phyloP scores from a whole-genome alignment of 768 basidiomycete genomes.

The Leucocoprinus sp. region DNA sequence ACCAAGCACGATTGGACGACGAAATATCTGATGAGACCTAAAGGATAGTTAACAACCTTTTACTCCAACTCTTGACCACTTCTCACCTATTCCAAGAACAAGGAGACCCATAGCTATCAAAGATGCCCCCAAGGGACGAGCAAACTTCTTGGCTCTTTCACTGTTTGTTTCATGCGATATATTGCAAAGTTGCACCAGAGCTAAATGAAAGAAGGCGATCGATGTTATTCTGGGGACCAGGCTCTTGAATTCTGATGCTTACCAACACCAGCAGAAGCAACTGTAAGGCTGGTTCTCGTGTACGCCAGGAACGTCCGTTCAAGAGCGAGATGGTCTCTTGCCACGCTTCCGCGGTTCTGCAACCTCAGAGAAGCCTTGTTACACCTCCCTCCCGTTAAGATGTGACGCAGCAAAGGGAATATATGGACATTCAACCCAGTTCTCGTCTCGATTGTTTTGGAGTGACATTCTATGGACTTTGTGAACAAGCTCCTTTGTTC shows the following conservation, averaged over 20 bases:
- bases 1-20: slow-evolving; percentile 40
- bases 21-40: slow-evolving; percentile 49
- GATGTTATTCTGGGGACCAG: too few relatives aligned
- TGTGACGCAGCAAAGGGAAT: not conserved
- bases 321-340: slow-evolving; percentile 55
- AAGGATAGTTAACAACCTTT: slow-evolving; percentile 2
- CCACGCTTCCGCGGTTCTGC: slow-evolving; percentile 55
- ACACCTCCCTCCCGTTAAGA: not conserved
- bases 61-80: not conserved
- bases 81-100: slow-evolving; percentile 41
- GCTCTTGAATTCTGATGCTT: slow-evolving; percentile 16
- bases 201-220: slow-evolving; percentile 18
- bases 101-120: slow-evolving; percentile 36
- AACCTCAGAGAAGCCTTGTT: slow-evolving; percentile 25
- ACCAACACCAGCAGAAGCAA: slow-evolving; percentile 56
- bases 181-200: slow-evolving; percentile 41
- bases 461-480: not conserved
- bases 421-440: not conserved
- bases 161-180: slow-evolving; percentile 4
- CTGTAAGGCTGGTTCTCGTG: slow-evolving; percentile 52
- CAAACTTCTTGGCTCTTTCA: slow-evolving; percentile 23
- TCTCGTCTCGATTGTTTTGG: not conserved
- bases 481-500: not conserved
- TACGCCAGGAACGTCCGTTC: slow-evolving; percentile 61
- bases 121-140: slow-evolving; percentile 46